Evolutionary conservation across 2,329 filamentous ascomycete genomes (phyloP), one percentile per base, ranked within the genome.

Genomic region (Hypocreales sp.): DNA sequence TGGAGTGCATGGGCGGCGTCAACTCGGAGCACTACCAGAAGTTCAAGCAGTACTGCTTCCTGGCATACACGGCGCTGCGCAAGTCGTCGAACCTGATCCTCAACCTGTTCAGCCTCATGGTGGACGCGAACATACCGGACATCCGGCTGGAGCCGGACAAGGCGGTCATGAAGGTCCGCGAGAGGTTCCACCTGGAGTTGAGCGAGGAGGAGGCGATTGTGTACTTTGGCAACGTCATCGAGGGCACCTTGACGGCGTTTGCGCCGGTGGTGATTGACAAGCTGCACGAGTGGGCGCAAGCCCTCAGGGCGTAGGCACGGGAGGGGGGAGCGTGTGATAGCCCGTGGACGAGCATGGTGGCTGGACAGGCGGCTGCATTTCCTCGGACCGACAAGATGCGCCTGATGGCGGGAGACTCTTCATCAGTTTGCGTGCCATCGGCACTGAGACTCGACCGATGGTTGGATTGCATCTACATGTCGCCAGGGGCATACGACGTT

Each of bases 1-100:
- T 95, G 4, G 90, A 98, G 44, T 90, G 86, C 35, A 94, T 98
- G 83, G 92, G 92, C 22, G 90, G 90, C 9, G 67, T 75, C 7
- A 66, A 68, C 19, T 83, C 79, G 4, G 71, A 80, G 14, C 77
- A 92, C 35, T 98, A 93, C 51, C 64, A 76, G 23, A 71, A 79
- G 28, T 98, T 98, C 56, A 90, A 90, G 47, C 81, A 92, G 42
- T 93, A 95, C 52, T 93, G 84, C 50, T 94, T 93, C 53, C 79
- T 92, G 4, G 83, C 90, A 0, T 98, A 92, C 54, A 82, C 80
- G 2, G 86, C 90, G 1, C 60, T 98, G 23, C 72, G 90, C 31
- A 93, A 95, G 49, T 83, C 75, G 2, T 81, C 78, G 12, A 92
- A 87, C 40, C 61, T 98, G 36, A 92, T 98, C 22, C 64, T 98